phyloP scores from a whole-genome alignment of 108 stramenopile genomes.

The Nitzschia putrida region DNA sequence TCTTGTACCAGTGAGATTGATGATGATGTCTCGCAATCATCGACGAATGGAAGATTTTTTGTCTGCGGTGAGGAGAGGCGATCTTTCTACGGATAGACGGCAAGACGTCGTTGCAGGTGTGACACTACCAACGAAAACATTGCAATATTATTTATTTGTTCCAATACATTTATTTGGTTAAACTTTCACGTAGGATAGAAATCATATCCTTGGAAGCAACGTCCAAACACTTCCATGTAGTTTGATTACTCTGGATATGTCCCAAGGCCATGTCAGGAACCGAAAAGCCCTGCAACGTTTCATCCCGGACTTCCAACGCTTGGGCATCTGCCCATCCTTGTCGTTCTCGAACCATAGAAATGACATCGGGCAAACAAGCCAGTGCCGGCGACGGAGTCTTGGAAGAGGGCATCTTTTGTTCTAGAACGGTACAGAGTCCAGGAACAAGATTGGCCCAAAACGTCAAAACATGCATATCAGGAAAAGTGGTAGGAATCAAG shows the following conservation, averaged over 20 bases:
- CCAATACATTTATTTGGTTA: not conserved
- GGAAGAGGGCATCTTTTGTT: not conserved
- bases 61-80: no score
- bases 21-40: no score
- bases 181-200: constrained; percentile 16
- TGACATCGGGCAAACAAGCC: not conserved
- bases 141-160: no score
- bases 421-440: constrained; percentile 32
- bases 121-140: no score
- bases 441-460: constrained; percentile 62
- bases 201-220: not conserved
- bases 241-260: constrained; percentile 36
- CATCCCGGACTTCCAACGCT: constrained; percentile 6
- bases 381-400: not conserved
- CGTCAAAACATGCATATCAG: constrained; percentile 52
- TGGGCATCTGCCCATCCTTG: not conserved
- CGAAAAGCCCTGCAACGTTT: constrained; percentile 27
- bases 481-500: constrained; percentile 63
- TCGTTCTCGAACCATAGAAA: not conserved
- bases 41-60: no score
- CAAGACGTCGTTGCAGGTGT: no score
- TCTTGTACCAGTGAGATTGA: no score
- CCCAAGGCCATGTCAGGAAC: constrained; percentile 34
- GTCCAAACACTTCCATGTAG: constrained; percentile 31
- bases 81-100: no score